phyloP scores from a whole-genome alignment of 2,329 filamentous ascomycete species.

The Endoconidiophora polonica region DNA sequence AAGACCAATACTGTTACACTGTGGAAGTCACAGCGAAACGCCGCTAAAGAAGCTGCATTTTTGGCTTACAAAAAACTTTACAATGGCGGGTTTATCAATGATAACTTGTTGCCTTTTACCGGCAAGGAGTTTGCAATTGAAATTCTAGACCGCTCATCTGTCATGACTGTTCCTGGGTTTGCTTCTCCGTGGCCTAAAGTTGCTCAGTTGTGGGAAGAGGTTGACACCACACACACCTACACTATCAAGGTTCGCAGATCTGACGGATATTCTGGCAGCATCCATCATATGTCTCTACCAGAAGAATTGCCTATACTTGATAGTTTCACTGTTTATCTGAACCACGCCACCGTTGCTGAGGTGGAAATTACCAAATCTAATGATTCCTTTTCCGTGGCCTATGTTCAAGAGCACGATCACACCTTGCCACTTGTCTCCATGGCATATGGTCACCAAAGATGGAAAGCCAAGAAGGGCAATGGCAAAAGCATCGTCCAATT shows the following conservation, averaged over 20 bases:
- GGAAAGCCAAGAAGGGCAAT: neutral
- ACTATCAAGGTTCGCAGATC: constrained; percentile 22
- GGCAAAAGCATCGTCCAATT: constrained; percentile 1
- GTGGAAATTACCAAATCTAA: constrained; percentile 18
- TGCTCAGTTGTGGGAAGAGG: constrained; percentile 25
- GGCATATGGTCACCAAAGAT: constrained; percentile 5
- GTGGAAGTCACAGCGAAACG: constrained; percentile 60
- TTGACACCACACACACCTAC: constrained; percentile 16
- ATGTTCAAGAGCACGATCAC: constrained; percentile 18
- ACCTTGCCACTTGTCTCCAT: constrained; percentile 3
- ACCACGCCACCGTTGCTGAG: constrained; percentile 21
- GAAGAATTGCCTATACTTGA: constrained; percentile 23
- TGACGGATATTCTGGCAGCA: constrained; percentile 18
- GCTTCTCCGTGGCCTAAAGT: constrained; percentile 32
- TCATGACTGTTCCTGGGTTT: constrained; percentile 22
- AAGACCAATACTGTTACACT: constrained; percentile 28
- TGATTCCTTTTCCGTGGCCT: neutral
- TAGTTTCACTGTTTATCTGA: constrained; percentile 26
- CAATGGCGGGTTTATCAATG: constrained; percentile 53
- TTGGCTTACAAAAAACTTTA: constrained; percentile 60
- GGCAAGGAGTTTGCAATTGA: constrained; percentile 23
- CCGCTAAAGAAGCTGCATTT: constrained; percentile 68
- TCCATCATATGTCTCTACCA: constrained; percentile 30
- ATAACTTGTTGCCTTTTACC: constrained; percentile 54
- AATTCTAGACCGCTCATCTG: constrained; percentile 22